Conservation (phyloP, 2,329 filamentous ascomycete species). For the Talaromyces sp. region DNA sequence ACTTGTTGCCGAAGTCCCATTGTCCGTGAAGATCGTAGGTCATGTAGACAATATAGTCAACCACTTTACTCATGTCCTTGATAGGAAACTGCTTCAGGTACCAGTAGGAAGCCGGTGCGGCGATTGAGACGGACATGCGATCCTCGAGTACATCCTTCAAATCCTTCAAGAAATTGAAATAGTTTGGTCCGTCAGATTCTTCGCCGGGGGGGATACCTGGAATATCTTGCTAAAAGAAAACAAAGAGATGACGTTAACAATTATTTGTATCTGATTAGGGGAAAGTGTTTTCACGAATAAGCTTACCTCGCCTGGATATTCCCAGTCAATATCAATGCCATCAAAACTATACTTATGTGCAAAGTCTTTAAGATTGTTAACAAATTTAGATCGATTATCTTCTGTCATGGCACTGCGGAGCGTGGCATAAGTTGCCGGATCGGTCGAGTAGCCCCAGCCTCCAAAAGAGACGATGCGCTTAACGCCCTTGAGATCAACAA, state of each 20-base stretch:
- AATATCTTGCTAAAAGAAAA: background rate
- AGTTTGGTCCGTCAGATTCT: background rate
- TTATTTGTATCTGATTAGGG: no score
- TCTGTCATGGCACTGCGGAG: constrained; percentile 26
- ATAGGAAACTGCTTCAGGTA: background rate
- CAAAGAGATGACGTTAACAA: no score
- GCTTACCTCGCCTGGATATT: constrained; percentile 23
- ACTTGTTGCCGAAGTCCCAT: constrained; percentile 18
- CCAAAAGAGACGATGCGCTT: background rate
- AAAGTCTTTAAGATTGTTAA: constrained; percentile 32
- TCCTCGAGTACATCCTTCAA: background rate
- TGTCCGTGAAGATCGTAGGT: constrained; percentile 32
- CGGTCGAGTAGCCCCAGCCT: constrained; percentile 21
- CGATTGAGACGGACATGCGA: background rate
- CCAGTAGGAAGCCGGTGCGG: background rate
- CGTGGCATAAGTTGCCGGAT: constrained; percentile 28
- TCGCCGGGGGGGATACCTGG: background rate
- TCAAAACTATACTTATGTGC: constrained; percentile 34
- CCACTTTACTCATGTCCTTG: constrained; percentile 16
- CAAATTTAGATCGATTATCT: constrained; percentile 33
- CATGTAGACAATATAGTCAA: constrained; percentile 34
- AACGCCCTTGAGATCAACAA: no score
- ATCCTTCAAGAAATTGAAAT: background rate
- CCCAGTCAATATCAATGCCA: constrained; percentile 35
- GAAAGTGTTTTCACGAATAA: no score